A percentile compares a stretch with the other conserved stretches of the same genome.
Conservation (phyloP, 2,329 filamentous ascomycete genomes). For the Malbranchea zuffiana region DNA sequence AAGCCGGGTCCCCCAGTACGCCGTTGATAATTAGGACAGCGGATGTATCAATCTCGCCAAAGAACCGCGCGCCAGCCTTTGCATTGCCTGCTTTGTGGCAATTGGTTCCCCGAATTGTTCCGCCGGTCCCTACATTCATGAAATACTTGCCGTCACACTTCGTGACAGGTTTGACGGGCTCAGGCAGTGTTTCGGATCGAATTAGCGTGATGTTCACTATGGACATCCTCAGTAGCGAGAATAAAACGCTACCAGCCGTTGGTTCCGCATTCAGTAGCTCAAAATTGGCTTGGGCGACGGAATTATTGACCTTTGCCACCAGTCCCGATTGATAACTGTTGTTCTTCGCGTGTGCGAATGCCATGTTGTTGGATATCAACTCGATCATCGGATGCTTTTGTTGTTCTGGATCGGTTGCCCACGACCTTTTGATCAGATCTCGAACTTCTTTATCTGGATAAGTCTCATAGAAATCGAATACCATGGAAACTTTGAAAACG, state of each 20-base stretch:
- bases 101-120: constrained; percentile 8
- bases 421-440: constrained; percentile 12
- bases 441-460: constrained; percentile 7
- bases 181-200: constrained; percentile 12
- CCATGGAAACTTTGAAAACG: constrained; percentile 9
- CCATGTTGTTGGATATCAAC: constrained; percentile 10
- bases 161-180: constrained; percentile 11
- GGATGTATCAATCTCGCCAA: constrained; percentile 11
- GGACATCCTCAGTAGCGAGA: constrained; percentile 10
- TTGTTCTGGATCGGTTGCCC: constrained; percentile 7
- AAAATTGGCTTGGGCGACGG: constrained; percentile 10
- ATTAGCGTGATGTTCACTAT: constrained; percentile 11
- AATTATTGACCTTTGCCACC: constrained; percentile 5
- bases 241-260: constrained; percentile 3
- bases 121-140: constrained; percentile 11
- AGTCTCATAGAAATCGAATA: constrained; percentile 9
- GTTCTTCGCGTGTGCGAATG: constrained; percentile 4
- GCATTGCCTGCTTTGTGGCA: constrained; percentile 6
- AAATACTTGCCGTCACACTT: constrained; percentile 8
- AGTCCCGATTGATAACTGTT: constrained; percentile 9
- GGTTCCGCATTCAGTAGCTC: constrained; percentile 9
- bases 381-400: constrained; percentile 9
- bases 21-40: constrained; percentile 11
- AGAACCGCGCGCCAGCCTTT: constrained; percentile 11
- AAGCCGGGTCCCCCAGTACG: constrained; percentile 9